Evolutionary conservation across 2,329 filamentous ascomycete species (phyloP).

Genomic region (Calonectria hongkongensis): DNA sequence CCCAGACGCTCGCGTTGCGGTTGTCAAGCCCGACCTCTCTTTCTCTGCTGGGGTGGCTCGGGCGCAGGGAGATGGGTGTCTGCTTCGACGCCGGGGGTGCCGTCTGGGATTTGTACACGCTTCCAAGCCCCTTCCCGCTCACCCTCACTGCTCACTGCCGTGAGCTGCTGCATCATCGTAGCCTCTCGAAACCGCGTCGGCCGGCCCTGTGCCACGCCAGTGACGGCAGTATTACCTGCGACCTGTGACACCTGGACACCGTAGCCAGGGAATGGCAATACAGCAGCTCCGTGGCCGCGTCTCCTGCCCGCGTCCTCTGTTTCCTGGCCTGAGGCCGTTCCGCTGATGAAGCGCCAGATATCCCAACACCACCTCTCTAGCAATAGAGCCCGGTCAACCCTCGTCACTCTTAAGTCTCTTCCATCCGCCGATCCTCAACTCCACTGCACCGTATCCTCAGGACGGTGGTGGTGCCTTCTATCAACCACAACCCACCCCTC

Average conservation of each 20-base stretch:
- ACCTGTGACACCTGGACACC: slow-evolving; percentile 55
- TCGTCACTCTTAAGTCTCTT: slow-evolving; percentile 72
- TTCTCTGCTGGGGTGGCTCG: slow-evolving; percentile 49
- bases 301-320: slow-evolving; percentile 50
- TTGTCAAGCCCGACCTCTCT: slow-evolving; percentile 45
- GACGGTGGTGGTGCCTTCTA: slow-evolving; percentile 70
- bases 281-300: slow-evolving; percentile 54
- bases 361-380: slow-evolving; percentile 70
- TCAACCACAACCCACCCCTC: slow-evolving; percentile 64
- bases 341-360: slow-evolving; percentile 67
- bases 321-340: slow-evolving; percentile 48
- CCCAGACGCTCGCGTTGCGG: slow-evolving; percentile 40
- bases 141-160: slow-evolving; percentile 47
- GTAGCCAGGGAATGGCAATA: slow-evolving; percentile 57
- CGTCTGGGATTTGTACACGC: slow-evolving; percentile 41
- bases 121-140: slow-evolving; percentile 43
- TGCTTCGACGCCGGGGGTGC: slow-evolving; percentile 50
- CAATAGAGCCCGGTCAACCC: slow-evolving; percentile 72
- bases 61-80: slow-evolving; percentile 51
- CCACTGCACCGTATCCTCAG: slow-evolving; percentile 68
- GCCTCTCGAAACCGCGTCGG: slow-evolving; percentile 55
- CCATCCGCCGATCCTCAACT: slow-evolving; percentile 68
- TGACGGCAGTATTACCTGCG: slow-evolving; percentile 54
- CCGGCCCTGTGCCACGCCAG: slow-evolving; percentile 53
- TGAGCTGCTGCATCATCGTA: slow-evolving; percentile 50